Percentiles rank a stretch among this genome's conserved stretches.
Evolutionary conservation across 257 asterid species (phyloP).

Genomic region (Pogostemon cablin): DNA sequence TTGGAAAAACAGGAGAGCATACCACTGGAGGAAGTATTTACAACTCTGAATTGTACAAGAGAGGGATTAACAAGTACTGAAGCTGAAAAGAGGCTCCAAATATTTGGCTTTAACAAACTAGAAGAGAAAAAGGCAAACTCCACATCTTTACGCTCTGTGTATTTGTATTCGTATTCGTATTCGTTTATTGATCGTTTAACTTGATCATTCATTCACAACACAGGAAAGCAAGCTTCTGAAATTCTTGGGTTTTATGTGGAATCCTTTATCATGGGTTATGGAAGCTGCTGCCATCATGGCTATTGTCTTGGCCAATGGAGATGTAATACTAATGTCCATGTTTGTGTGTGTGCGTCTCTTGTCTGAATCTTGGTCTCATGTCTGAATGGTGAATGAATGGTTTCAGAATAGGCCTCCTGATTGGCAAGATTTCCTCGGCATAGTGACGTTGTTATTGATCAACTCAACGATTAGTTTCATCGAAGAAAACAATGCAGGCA

Average conservation of each 20-base stretch:
- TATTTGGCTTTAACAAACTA: constrained; percentile 85
- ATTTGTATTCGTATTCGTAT: not conserved
- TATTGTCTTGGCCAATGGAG: constrained; percentile 73
- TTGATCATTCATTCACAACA: not conserved
- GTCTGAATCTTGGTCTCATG: not conserved
- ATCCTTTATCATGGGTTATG: constrained; percentile 92
- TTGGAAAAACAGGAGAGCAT: constrained; percentile 58
- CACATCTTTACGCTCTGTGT: not conserved
- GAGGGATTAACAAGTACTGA: constrained; percentile 65
- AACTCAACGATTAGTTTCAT: constrained; percentile 75
- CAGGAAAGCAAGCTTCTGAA: constrained; percentile 70
- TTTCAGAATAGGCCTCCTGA: constrained; percentile 72
- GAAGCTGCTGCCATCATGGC: constrained; percentile 82
- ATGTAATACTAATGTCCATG: constrained; percentile 35
- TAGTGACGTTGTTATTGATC: constrained; percentile 51
- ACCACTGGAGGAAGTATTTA: constrained; percentile 79
- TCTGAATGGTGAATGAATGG: not conserved
- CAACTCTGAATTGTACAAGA: constrained; percentile 62
- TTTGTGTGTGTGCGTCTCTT: not conserved
- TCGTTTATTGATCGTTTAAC: not conserved
- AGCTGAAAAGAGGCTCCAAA: constrained; percentile 59
- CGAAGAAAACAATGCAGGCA: constrained; percentile 80
- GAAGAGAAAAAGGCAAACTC: constrained; percentile 73
- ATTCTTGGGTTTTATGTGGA: constrained; percentile 86
- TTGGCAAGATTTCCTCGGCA: constrained; percentile 78